Conservation (phyloP, 805 yeast species). For the Pichia rugopelliculosa region DNA sequence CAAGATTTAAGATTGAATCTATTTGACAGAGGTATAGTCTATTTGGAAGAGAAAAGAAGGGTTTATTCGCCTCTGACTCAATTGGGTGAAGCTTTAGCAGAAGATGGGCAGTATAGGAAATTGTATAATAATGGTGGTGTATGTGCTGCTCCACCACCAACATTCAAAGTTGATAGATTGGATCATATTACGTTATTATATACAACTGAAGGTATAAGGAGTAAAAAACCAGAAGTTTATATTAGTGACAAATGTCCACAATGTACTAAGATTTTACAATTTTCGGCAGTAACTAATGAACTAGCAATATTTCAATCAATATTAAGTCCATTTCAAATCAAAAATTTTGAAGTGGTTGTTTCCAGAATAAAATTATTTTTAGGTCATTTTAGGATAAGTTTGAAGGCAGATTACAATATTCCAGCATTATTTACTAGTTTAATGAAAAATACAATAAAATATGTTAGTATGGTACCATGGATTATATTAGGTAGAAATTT, state of each 20-base stretch:
- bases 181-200: not conserved
- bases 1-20: not conserved
- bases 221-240: not conserved
- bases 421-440: not conserved
- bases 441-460: not conserved
- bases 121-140: not conserved
- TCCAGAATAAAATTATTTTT: not conserved
- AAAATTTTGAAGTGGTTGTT: not conserved
- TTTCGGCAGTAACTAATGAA: not conserved
- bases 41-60: not conserved
- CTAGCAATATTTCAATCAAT: not conserved
- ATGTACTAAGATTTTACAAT: not conserved
- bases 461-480: conserved; percentile 3
- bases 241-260: conserved; percentile 4
- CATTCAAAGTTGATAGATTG: not conserved
- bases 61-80: not conserved
- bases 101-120: not conserved
- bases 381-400: no score
- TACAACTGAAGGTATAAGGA: not conserved
- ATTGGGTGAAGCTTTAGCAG: not conserved
- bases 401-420: no score
- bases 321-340: not conserved
- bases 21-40: not conserved
- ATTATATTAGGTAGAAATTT: not conserved
- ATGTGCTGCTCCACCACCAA: not conserved